These are phyloP conservation scores for Cyberlindnera euphorbiae DNA, from an alignment of 805 yeast species.

Conservation along the genomic window DNA sequence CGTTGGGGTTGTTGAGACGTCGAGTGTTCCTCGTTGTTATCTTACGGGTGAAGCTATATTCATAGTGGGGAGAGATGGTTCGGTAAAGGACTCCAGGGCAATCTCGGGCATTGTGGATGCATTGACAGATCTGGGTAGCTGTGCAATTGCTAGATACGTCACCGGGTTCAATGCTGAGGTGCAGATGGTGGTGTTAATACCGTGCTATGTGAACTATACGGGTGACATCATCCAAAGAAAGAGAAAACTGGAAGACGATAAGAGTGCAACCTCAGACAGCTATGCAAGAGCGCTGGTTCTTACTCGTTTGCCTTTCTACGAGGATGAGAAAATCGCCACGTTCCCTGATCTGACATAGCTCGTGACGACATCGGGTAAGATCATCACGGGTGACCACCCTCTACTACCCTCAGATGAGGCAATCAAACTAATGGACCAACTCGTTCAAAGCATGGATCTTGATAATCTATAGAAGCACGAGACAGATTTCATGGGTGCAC, in stretches of 20 bases:
- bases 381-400: constrained; percentile 21
- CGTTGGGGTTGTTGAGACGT: constrained; percentile 49
- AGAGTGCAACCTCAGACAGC: constrained; percentile 14
- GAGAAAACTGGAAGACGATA: constrained; percentile 19
- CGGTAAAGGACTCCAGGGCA: constrained; percentile 35
- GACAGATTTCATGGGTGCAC: constrained; percentile 21
- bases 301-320: constrained; percentile 63
- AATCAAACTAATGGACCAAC: constrained; percentile 37
- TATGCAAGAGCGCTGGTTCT: constrained; percentile 41
- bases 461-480: constrained; percentile 23
- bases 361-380: constrained; percentile 29
- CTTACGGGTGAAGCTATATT: constrained; percentile 55
- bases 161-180: constrained; percentile 44
- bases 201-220: constrained; percentile 31
- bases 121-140: constrained; percentile 40
- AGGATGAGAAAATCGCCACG: constrained; percentile 63
- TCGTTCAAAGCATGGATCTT: constrained; percentile 41
- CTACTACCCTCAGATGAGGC: constrained; percentile 35
- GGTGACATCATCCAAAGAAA: constrained; percentile 15
- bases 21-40: constrained; percentile 51
- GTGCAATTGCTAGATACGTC: constrained; percentile 64
- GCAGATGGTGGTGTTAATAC: constrained; percentile 50
- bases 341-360: constrained; percentile 38
- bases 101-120: constrained; percentile 48
- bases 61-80: constrained; percentile 39